Base-by-base conservation (phyloP, 768 basidiomycete species). In the Termitomyces sp. region DNA sequence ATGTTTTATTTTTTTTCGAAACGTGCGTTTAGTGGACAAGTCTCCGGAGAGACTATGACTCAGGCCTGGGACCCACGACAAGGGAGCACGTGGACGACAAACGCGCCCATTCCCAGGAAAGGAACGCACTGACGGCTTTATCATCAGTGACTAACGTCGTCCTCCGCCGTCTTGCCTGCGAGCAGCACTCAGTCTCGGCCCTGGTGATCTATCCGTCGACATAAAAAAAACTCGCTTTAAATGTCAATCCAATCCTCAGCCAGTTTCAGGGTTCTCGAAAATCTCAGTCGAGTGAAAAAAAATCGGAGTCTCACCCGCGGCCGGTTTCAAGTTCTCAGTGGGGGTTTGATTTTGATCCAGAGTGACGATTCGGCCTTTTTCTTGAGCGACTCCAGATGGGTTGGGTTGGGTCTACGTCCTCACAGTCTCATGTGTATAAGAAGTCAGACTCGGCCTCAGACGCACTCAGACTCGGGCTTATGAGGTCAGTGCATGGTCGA, bases 41-140 rank as follows among this genome's bases (percentile, higher is more conserved):
- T 40, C 33, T 42, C 56, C 14, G 22, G 18, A 16, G 28, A 53
- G 38, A 32, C 49, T 40, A 24, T 53, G 56, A 40, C 58, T 58
- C 51, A 65, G 63, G 64, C 62, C 64, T 55, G 62, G 62, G 62
- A 63, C 64, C 62, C 60, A 58, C 62, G 62, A 57, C 62, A 61
- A 63, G 60, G 64, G 64, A 61, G 64, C 64, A 65, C 64, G 64
- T 57, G 62, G 64, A 59, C 54, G 54, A 53, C 45, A 58, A 12
- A 3, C 33, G 45, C 33, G 45, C 33, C 54, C 54, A 35, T 26
- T 55, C 42, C 44, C 44, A 26, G 54, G 50, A 51, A 38, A 24
- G 20, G 20, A 33, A 35, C 30, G 32, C 22, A 16, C 35, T 14
- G 14, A 13, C 49, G 16, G 22, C 33, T 35, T 24, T 22, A 35